These are phyloP conservation scores for Plasmodium relictum DNA, from an alignment of 169 alveolate species.

Conservation along the genomic window DNA sequence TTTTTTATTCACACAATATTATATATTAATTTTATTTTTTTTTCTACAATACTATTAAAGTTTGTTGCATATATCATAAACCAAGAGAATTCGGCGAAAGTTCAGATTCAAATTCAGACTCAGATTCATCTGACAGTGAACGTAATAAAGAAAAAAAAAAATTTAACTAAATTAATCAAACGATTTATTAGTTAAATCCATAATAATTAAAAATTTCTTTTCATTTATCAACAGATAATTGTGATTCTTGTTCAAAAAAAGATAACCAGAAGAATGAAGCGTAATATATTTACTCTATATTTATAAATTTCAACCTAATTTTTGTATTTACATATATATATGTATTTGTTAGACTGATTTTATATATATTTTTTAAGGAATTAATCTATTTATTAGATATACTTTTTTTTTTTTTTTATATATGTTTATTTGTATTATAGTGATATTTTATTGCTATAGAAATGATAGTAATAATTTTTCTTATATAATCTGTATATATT, in stretches of 20 bases:
- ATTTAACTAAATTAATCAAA: background rate
- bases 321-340: background rate
- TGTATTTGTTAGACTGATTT: background rate
- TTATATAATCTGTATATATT: background rate
- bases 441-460: background rate
- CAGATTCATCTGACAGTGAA: slow-evolving; percentile 13
- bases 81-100: slow-evolving; percentile 74
- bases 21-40: background rate
- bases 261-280: background rate
- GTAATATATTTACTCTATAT: background rate
- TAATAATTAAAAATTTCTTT: no score
- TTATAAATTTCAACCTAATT: background rate
- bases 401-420: background rate
- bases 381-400: no score
- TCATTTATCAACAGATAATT: background rate
- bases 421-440: no score
- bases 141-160: background rate
- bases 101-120: slow-evolving; percentile 69
- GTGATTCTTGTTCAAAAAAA: slow-evolving; percentile 7
- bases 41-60: background rate
- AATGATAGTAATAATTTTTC: background rate
- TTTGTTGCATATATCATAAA: slow-evolving; percentile 68
- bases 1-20: background rate
- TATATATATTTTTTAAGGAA: no score
- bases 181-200: background rate